Conservation (phyloP, 2,329 filamentous ascomycete species). For the Fusarium phyllophilum region DNA sequence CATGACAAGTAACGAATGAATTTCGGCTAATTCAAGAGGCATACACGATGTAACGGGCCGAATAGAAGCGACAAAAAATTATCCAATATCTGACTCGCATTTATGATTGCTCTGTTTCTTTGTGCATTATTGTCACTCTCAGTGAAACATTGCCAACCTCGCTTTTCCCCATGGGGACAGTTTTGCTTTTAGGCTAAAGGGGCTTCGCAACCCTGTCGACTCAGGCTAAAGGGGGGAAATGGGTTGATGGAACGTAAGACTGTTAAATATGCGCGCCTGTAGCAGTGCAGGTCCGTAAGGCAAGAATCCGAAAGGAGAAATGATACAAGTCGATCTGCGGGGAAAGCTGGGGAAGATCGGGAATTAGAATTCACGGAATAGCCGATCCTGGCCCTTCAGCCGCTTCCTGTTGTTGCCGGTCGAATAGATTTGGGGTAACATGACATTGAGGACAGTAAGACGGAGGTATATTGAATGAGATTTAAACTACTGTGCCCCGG, state of each 20-base stretch:
- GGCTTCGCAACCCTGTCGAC: background rate
- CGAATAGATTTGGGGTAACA: background rate
- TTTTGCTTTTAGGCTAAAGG: conserved; percentile 17
- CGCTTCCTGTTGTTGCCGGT: background rate
- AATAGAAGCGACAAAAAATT: background rate
- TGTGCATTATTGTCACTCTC: background rate
- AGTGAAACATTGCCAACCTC: background rate
- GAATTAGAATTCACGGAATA: background rate
- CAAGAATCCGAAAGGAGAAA: background rate
- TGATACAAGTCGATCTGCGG: conserved; percentile 12
- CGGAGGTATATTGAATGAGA: background rate
- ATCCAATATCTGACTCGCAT: too few species aligned
- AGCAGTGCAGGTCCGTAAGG: background rate
- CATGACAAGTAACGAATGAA: background rate
- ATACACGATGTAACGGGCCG: background rate
- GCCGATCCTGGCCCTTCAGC: background rate
- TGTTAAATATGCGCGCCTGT: conserved; percentile 12
- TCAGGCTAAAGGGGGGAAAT: conserved; percentile 21
- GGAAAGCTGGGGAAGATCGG: conserved; percentile 19
- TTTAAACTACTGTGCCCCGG: background rate
- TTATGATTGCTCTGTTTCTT: background rate
- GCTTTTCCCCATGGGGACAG: conserved; percentile 4
- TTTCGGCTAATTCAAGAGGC: conserved; percentile 12
- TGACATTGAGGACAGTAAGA: background rate
- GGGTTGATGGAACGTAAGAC: conserved; percentile 5